Percentiles rank a stretch among this genome's conserved stretches.
phyloP scores from a whole-genome alignment of 345 rosid species.

The Acer yangbiense region DNA sequence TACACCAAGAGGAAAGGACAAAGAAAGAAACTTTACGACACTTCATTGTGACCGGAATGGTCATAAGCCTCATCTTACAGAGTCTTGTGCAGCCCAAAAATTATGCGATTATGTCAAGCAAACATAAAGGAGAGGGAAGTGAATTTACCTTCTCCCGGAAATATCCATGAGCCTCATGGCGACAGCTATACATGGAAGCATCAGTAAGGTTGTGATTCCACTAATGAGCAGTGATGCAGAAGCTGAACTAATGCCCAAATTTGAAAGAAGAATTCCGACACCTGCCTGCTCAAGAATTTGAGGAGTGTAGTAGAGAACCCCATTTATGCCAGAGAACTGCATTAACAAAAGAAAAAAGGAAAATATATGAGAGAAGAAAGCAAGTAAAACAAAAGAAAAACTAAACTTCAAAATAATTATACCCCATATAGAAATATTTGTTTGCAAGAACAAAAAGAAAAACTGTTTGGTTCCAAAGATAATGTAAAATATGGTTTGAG shows the following conservation, averaged over 20 bases:
- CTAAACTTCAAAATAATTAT: slow-evolving; percentile 6
- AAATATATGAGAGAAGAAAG: background rate
- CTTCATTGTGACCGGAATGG: background rate
- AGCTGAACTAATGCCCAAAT: slow-evolving; percentile 69
- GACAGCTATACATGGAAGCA: slow-evolving; percentile 93
- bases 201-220: slow-evolving; percentile 80
- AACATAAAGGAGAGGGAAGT: slow-evolving; percentile 1
- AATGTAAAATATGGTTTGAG: background rate
- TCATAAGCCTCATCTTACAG: background rate
- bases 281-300: slow-evolving; percentile 98
- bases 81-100: slow-evolving; percentile 4
- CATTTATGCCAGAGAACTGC: slow-evolving; percentile 97
- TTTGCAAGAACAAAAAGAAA: background rate
- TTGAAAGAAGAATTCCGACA: slow-evolving; percentile 80
- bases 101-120: background rate
- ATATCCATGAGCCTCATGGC: slow-evolving; percentile 98
- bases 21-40: background rate
- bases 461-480: background rate
- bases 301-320: slow-evolving; percentile 96
- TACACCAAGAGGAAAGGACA: background rate
- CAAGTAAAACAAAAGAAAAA: slow-evolving; percentile 1
- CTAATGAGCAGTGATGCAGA: slow-evolving; percentile 86
- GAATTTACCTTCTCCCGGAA: slow-evolving; percentile 83
- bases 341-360: background rate
- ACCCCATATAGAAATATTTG: background rate